phyloP scores from a whole-genome alignment of 1,139 yeast species.

The Suhomyces guaymorum region DNA sequence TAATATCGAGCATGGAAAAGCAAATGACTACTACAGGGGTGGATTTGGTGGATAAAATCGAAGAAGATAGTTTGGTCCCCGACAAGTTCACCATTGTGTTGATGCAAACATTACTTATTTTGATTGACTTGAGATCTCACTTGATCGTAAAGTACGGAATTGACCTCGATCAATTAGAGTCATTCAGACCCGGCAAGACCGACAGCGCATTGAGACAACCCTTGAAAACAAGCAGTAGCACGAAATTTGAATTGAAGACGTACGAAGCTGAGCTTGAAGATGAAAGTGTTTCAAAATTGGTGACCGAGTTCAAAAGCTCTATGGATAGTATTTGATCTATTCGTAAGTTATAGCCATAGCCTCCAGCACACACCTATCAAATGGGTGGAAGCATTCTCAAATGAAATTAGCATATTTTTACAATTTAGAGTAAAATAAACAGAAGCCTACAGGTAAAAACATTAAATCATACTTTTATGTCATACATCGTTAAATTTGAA shows the following conservation, averaged over 20 bases:
- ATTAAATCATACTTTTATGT: too few species aligned
- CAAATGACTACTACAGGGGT: constrained; percentile 31
- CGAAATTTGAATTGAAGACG: too few species aligned
- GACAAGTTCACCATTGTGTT: constrained; percentile 11
- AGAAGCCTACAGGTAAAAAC: too few species aligned
- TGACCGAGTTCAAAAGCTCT: background rate
- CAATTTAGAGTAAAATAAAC: too few species aligned
- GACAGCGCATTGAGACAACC: constrained; percentile 30
- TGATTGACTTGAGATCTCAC: constrained; percentile 23
- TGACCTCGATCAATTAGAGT: constrained; percentile 23
- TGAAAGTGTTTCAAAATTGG: background rate
- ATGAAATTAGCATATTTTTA: too few species aligned
- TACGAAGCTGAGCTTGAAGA: background rate
- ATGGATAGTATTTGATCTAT: too few species aligned
- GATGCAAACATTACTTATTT: constrained; percentile 22
- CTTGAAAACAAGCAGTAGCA: constrained; percentile 20
- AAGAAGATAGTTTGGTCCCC: constrained; percentile 13
- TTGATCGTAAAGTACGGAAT: constrained; percentile 26
- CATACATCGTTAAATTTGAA: constrained; percentile 1
- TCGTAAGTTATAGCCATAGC: too few species aligned
- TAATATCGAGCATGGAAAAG: constrained; percentile 20
- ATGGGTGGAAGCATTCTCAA: too few species aligned
- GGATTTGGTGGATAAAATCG: constrained; percentile 28
- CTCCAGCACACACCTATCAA: too few species aligned
- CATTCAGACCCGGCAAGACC: constrained; percentile 25